Conservation (phyloP, 495 filamentous ascomycete genomes). For the Penicillium maclennaniae region DNA sequence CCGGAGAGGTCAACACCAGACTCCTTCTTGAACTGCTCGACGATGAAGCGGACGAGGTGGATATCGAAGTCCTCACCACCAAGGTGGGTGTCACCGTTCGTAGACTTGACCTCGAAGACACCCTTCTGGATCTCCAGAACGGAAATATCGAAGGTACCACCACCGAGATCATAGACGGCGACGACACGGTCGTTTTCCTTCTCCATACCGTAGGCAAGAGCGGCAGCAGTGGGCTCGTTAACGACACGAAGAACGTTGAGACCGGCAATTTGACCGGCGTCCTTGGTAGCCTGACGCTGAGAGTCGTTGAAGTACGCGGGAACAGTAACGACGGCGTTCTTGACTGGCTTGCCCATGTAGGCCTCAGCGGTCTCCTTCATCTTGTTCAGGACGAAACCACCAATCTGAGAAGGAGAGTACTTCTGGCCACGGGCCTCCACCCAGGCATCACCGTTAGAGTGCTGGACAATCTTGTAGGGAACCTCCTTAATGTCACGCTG, state of each 20-base stretch:
- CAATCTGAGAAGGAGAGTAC: conserved; percentile 97
- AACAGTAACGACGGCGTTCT: conserved; percentile 95
- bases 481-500: conserved; percentile 98
- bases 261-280: conserved; percentile 93
- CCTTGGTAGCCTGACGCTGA: conserved; percentile 96
- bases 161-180: conserved; percentile 96
- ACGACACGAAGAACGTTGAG: conserved; percentile 95
- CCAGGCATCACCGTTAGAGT: conserved; percentile 98
- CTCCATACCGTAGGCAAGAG: conserved; percentile 91
- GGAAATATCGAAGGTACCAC: conserved; percentile 98
- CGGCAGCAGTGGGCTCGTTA: conserved; percentile 94
- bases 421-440: conserved; percentile 92
- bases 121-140: conserved; percentile 96
- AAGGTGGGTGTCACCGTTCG: conserved; percentile 96
- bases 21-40: conserved; percentile 94
- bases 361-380: conserved; percentile 98
- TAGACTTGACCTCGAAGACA: conserved; percentile 98
- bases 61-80: conserved; percentile 99
- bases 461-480: conserved; percentile 98
- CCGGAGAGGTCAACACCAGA: conserved; percentile 83
- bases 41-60: conserved; percentile 87
- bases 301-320: conserved; percentile 98
- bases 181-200: conserved; percentile 88
- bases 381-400: conserved; percentile 94
- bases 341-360: conserved; percentile 81